phyloP scores from a whole-genome alignment of 2,329 filamentous ascomycete species.

The Sporothrix mexicana region DNA sequence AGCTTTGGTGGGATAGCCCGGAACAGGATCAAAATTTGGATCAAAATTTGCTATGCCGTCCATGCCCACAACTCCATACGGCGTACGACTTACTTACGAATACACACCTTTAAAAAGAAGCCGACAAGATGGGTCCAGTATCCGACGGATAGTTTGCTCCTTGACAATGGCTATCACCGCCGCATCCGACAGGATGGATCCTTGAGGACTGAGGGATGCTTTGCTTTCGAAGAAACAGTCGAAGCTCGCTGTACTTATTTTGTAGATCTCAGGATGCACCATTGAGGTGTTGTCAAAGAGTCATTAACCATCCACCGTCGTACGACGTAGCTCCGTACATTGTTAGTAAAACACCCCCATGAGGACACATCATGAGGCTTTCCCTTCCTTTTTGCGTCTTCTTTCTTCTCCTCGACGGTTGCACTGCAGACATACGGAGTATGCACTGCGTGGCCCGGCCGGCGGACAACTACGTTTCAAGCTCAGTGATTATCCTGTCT shows the following conservation, averaged over 20 bases:
- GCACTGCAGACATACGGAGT: not conserved
- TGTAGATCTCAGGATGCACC: no score
- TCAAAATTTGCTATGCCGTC: not conserved
- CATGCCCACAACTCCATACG: not conserved
- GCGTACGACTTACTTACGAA: no score
- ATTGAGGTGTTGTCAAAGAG: no score
- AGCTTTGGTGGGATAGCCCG: not conserved
- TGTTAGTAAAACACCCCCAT: not conserved
- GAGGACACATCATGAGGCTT: not conserved
- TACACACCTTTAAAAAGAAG: no score
- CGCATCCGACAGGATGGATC: constrained; percentile 1
- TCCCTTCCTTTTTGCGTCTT: not conserved
- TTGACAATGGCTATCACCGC: not conserved
- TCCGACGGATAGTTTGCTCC: constrained; percentile 11
- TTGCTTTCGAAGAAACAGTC: not conserved
- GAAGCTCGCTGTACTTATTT: not conserved
- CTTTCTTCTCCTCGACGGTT: not conserved
- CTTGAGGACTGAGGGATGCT: not conserved
- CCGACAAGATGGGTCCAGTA: not conserved
- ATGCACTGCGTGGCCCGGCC: not conserved
- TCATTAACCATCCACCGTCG: no score
- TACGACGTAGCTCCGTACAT: not conserved
- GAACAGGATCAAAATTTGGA: constrained; percentile 22
- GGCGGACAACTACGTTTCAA: not conserved
- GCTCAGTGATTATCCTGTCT: not conserved